phyloP scores from a whole-genome alignment of 202 grass and related monocot genomes.

The Schoenoplectus triqueter region DNA sequence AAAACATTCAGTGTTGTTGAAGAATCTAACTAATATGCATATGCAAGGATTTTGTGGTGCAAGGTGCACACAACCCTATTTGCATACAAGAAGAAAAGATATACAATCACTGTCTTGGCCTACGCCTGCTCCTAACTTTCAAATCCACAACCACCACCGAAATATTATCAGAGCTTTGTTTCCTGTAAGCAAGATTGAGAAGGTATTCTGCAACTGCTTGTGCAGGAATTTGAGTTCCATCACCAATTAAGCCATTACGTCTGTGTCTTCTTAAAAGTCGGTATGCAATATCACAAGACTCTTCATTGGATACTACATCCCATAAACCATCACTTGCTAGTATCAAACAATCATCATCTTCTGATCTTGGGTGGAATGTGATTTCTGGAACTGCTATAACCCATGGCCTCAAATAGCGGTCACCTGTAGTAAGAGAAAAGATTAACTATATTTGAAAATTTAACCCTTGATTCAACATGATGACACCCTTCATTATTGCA shows the following conservation, averaged over 20 bases:
- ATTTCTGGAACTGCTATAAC: constrained; percentile 55
- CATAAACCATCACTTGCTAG: constrained; percentile 52
- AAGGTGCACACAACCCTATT: neutral
- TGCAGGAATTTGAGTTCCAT: constrained; percentile 38
- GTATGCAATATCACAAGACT: constrained; percentile 42
- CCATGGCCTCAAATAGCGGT: constrained; percentile 53
- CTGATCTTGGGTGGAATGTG: constrained; percentile 48
- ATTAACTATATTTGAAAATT: neutral
- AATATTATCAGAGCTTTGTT: constrained; percentile 54
- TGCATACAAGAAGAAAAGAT: too few relatives aligned
- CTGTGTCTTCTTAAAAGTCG: constrained; percentile 46
- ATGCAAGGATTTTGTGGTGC: neutral
- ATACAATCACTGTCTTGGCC: constrained; percentile 18
- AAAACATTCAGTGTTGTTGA: constrained; percentile 1
- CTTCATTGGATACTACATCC: constrained; percentile 52
- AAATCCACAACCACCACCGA: constrained; percentile 53
- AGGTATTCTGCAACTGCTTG: constrained; percentile 48
- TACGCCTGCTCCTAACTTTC: constrained; percentile 47
- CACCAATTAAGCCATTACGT: constrained; percentile 40
- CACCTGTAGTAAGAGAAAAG: constrained; percentile 39
- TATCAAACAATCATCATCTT: constrained; percentile 55
- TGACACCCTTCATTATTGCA: neutral
- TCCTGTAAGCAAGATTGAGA: constrained; percentile 43
- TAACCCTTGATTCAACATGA: neutral
- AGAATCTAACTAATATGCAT: constrained; percentile 18